Base-by-base conservation (phyloP, 441 rosid genomes). In the Pelargonium myrrhifolium region DNA sequence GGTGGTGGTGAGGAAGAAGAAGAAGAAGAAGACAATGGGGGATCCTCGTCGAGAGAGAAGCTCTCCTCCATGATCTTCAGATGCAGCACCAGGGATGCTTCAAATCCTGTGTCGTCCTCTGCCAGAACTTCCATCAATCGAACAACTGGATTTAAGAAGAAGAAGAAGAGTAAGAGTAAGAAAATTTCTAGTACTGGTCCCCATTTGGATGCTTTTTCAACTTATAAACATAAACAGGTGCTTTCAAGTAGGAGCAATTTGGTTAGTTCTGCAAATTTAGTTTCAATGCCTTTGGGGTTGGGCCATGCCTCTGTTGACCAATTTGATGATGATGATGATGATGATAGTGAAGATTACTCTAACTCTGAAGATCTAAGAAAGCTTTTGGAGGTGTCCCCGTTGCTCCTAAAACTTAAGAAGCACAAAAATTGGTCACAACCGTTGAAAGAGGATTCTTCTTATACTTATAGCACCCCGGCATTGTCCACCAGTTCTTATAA, bases 391-490 rank as follows among this genome's bases (percentile, higher is more conserved):
- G 86, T 89, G 6, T 87, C 96, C 66, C 96, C 97, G 2, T 74
- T 89, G 83, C 80, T 89, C 43, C 67, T 78, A 53, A 87, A 84
- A 74, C 82, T 75, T 58, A 89, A 83, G 80, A 86, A 79, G 11
- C 87, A 78, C n/a, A 87, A 83, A 84, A 81, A 87, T 71, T 83
- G 89, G 87, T 70, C 93, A 11, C 82, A 76, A 70, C 77, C 98
- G 24, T 80, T 79, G 68, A 88, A 81, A 74, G 97, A 84, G 63
- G 96, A 86, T 75, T 88, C 96, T 53, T 89, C 96, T 45, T 90
- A 83, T 74, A 79, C 85, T 67, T 84, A 84, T 65, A 86, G 90
- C 69, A 91, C 99, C 9, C 99, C 99, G 2, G 92, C 96, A 65
- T 78, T 94, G 66, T 94, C 99, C 0, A 77, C 92, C 58, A 80